A percentile compares a stretch with the other conserved stretches of the same genome.
Conservation (phyloP, 1,284 basidiomycete genomes). For the Afroboletus lepidellus region DNA sequence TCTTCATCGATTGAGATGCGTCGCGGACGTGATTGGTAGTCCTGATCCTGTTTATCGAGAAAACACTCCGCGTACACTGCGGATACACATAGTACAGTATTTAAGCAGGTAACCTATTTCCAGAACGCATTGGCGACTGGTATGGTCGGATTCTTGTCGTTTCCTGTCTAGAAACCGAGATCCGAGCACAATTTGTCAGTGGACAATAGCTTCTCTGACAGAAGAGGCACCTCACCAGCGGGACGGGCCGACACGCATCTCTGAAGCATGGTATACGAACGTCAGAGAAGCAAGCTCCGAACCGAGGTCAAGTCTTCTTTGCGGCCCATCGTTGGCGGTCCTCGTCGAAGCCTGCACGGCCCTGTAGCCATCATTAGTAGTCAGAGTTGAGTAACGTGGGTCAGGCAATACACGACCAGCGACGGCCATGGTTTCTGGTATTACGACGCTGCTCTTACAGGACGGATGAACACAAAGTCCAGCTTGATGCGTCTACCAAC, state of each 20-base stretch:
- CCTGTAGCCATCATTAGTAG: neutral
- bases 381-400: neutral
- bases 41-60: neutral
- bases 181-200: neutral
- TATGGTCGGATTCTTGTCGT: neutral
- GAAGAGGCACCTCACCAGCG: neutral
- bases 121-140: neutral
- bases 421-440: neutral
- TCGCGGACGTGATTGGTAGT: neutral
- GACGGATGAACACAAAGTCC: constrained; percentile 9
- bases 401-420: neutral
- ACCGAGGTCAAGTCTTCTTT: neutral
- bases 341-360: neutral
- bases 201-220: neutral
- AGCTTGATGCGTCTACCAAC: constrained; percentile 9
- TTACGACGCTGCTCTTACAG: neutral
- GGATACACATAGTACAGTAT: constrained; percentile 2
- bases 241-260: neutral
- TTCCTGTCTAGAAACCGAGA: neutral
- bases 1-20: constrained; percentile 25
- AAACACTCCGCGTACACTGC: neutral
- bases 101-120: constrained; percentile 5
- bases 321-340: neutral
- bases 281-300: neutral
- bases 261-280: neutral